Evolutionary conservation across 148 eudicot species (phyloP), one percentile per base, ranked within the genome.

Genomic region (Euryodendron excelsum): DNA sequence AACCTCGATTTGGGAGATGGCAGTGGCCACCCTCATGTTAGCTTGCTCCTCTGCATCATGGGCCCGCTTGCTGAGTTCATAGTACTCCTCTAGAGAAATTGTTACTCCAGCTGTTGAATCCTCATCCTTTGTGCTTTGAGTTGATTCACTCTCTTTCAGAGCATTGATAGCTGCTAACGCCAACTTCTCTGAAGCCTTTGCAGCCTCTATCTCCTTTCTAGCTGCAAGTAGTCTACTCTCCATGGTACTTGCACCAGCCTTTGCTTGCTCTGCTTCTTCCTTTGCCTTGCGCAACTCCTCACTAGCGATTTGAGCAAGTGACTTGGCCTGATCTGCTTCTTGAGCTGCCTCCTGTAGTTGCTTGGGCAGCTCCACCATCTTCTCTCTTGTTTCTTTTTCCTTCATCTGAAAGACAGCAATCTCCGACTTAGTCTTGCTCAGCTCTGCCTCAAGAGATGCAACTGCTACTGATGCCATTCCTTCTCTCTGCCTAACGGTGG

Each of bases 121-220:
- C 20, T 82, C 84, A 0, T 80, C 80, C 20, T 68, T 67, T 60
- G 50, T 72, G 50, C 66, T 85, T 79, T 72, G 84, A 68, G 90
- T 77, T 69, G 94, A 84, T 72, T 87, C 91, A 33, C 91, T 96
- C 84, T 91, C 97, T 77, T 86, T 85, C 28, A 96, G 80, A 23
- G 97, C 99, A 73, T 79, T 90, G 25, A 96, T 89, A 3, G 99
- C 97, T 12, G 90, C 93, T 6, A 90, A 69, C 2, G 99, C 99
- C 72, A 93, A 75, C 77, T 84, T 92, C 77, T 96, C 98, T 5
- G 97, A 88, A 20, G 96, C 97, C 80, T 81, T 93, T 18, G 98
- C 91, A 73, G 98, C 99, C 76, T 93, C 99, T 61, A 93, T 96
- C 87, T 96, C 99, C 82, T 90, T 96, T 39, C 81, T 89, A 66